Base-by-base conservation (phyloP, 2,329 filamentous ascomycete genomes). In the Dothiorella sarmentorum region DNA sequence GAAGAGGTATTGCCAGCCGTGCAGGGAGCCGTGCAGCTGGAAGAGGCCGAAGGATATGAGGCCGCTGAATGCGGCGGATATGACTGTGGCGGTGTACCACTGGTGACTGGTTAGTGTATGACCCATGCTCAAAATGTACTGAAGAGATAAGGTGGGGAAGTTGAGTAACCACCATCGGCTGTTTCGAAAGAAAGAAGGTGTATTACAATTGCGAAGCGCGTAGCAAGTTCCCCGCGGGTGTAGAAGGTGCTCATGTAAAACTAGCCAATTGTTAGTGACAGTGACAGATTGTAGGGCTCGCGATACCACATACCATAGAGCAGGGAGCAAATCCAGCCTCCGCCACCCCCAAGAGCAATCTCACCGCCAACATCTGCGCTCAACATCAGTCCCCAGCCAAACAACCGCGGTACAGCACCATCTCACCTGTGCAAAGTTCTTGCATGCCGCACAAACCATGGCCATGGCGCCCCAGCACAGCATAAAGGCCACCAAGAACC, bases 1-100 rank as follows among this genome's bases (percentile, higher is more conserved):
- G 60, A 80, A 79, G 1, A 80, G 72, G 35, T 78, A 73, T 59
- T 77, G 72, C 76, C 76, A 79, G 51, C 68, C 64, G 5, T 71
- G 68, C 1, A 76, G 58, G 0, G 64, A 60, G 1, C 69, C 70
- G 7, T 71, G 58, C 37, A 77, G 70, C 24, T 70, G 72, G 61
- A 78, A 77, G 26, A 76, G 69, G 1, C 71, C 75, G 55, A 75
- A 78, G 2, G 59, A 58, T 7, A 60, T 58, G n/a, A 60, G 35
- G 3, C 59, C 59, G 7, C 42, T 40, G 15, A 60, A 57, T 1
- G 52, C 59, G 11, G 40, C 33, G 6, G 59, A 44, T 11, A 58
- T 38, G 11, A 52, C 56, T 10, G 43, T 58, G 3, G 52, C 35
- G 9, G 40, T 58, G 20, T 59, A 59, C 56, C 56, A 59, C 53